These are phyloP conservation scores for Pluteus cervinus DNA, from an alignment of 768 basidiomycete species.

Conservation along the genomic window DNA sequence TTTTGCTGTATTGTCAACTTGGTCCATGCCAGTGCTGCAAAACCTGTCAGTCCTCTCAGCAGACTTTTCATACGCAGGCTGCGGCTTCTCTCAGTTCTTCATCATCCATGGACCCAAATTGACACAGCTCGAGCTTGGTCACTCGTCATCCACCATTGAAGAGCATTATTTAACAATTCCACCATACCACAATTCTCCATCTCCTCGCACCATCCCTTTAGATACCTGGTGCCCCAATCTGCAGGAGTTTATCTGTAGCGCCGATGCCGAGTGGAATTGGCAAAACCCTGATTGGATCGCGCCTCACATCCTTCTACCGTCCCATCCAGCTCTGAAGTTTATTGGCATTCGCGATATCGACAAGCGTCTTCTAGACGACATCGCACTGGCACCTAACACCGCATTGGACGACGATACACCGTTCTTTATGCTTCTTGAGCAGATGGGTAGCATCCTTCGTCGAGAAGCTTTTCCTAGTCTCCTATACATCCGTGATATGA, in stretches of 20 bases:
- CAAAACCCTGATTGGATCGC: slow-evolving; percentile 76
- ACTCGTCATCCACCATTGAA: slow-evolving; percentile 59
- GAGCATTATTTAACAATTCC: slow-evolving; percentile 58
- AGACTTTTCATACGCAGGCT: slow-evolving; percentile 65
- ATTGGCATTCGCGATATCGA: slow-evolving; percentile 74
- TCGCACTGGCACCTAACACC: slow-evolving; percentile 5
- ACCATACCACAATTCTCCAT: slow-evolving; percentile 27
- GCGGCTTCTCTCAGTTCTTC: slow-evolving; percentile 63
- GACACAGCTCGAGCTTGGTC: slow-evolving; percentile 64
- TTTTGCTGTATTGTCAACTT: slow-evolving; percentile 57
- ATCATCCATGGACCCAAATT: slow-evolving; percentile 57
- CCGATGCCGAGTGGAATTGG: slow-evolving; percentile 82
- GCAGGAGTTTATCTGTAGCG: slow-evolving; percentile 63
- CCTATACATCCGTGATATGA: slow-evolving; percentile 60
- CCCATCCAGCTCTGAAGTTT: slow-evolving; percentile 54
- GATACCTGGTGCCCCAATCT: slow-evolving; percentile 70
- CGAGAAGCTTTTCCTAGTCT: slow-evolving; percentile 57
- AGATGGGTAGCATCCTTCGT: slow-evolving; percentile 54
- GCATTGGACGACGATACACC: slow-evolving; percentile 35
- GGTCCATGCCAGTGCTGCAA: slow-evolving; percentile 58
- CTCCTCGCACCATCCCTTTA: slow-evolving; percentile 36
- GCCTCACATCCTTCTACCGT: slow-evolving; percentile 63
- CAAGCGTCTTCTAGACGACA: slow-evolving; percentile 47
- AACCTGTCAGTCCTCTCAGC: slow-evolving; percentile 65
- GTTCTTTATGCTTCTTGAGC: slow-evolving; percentile 62